Base-by-base conservation (phyloP, 805 yeast species). In the Schizosaccharomyces octosporus region DNA sequence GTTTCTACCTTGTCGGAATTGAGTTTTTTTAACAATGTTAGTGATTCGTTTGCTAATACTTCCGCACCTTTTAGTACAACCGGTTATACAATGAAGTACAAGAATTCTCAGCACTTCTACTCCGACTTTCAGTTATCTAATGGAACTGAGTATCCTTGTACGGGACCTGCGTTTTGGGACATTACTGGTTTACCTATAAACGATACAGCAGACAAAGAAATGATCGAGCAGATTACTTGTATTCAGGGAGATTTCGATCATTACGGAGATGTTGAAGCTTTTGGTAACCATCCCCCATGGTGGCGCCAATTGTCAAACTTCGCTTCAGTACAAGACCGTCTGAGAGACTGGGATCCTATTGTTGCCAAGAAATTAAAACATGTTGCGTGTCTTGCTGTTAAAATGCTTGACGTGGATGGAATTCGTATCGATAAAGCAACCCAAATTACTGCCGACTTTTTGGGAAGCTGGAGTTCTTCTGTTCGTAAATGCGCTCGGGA, bases 221-320 rank as follows among this genome's bases (percentile, higher is more conserved):
- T 2, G 1, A 51, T 51, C 27, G 31, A 21, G 13, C 31, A 51
- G 15, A 11, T 51, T 32, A 39, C 29, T 15, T 57, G 59, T 39
- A 15, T 19, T 31, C n/a, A 36, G 19, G 45, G 59, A 32, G 59
- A 57, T 32, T 57, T 57, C 19, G 59, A 57, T 24, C 59, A 57
- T 15, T 57, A 57, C 24, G 59, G 59, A 9, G 59, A 57, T 57
- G 59, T 57, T 19, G 42, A 32, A 39, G 42, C 59, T 19, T 57
- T 57, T 39, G 59, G 45, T 39, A 57, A 57, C 11, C 45, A 57
- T 57, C 59, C 59, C 36, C 45, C 42, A 19, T 57, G 59, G 59
- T 39, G 45, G 59, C 42, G 45, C 4, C 59, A 57, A 39, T 11
- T 57, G 45, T 57, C 59, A 7, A 57, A 57, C 29, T 57, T 57